phyloP scores from a whole-genome alignment of 192 early-diverging fungal species.

The Chytriomyces sp. region DNA sequence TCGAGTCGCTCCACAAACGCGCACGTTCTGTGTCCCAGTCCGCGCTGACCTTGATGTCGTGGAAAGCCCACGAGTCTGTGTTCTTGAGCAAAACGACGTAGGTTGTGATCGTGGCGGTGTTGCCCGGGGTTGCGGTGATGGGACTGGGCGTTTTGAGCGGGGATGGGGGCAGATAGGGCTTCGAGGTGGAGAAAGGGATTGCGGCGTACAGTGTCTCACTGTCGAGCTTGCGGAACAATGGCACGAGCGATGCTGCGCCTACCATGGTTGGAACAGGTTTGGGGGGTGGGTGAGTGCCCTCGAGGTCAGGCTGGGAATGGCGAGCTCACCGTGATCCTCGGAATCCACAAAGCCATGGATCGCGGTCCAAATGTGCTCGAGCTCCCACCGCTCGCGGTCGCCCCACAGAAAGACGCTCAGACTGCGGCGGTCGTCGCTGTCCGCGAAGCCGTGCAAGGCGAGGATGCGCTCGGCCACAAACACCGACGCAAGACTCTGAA shows the following conservation, averaged over 20 bases:
- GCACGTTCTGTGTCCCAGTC: not conserved
- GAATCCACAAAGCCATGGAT: too few species aligned
- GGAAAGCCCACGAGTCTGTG: constrained; percentile 1
- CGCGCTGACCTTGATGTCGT: not conserved
- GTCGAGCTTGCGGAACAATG: not conserved
- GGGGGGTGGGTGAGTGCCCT: not conserved
- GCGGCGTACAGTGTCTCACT: not conserved
- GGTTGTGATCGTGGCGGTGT: not conserved
- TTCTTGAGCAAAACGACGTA: not conserved
- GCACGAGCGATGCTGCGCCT: not conserved
- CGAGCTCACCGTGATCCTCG: too few species aligned
- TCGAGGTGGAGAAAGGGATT: not conserved
- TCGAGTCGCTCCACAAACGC: not conserved
- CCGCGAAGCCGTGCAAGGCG: too few species aligned
- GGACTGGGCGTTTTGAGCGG: not conserved
- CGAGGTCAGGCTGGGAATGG: not conserved
- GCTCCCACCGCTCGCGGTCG: too few species aligned
- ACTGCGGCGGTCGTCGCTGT: not conserved
- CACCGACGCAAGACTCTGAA: not conserved
- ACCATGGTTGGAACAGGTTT: not conserved
- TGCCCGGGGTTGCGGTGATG: not conserved
- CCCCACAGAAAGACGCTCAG: not conserved
- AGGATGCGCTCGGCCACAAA: constrained; percentile 4
- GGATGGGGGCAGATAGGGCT: not conserved
- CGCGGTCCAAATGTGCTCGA: too few species aligned